Conservation (phyloP, 352 stramenopile species). For the Globisporangium cylindrosporum region DNA sequence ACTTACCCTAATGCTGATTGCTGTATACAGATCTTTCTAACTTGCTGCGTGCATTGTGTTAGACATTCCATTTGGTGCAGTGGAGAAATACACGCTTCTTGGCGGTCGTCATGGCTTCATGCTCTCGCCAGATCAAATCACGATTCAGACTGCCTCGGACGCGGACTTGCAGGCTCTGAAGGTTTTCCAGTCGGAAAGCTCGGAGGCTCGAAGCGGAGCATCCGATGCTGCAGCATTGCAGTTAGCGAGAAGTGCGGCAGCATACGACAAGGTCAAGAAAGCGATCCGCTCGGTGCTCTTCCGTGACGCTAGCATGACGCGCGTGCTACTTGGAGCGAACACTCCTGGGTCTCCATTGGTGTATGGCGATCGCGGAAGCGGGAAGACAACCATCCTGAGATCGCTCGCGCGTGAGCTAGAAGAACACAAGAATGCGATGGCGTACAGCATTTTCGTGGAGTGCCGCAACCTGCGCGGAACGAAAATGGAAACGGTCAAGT, state of each 20-base stretch:
- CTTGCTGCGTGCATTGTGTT: not conserved
- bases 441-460: conserved; percentile 46
- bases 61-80: conserved; percentile 51
- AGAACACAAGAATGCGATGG: conserved; percentile 31
- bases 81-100: conserved; percentile 58
- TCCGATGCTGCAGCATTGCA: conserved; percentile 30
- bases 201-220: conserved; percentile 7
- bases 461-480: conserved; percentile 73
- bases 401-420: conserved; percentile 41
- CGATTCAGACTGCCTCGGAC: conserved; percentile 28
- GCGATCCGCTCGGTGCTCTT: conserved; percentile 49
- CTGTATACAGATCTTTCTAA: not conserved
- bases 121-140: conserved; percentile 32
- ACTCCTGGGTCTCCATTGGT: conserved; percentile 62
- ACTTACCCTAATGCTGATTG: not conserved
- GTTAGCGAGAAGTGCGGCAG: conserved; percentile 40
- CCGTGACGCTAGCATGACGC: conserved; percentile 40
- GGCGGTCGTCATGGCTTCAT: conserved; percentile 30
- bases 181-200: conserved; percentile 15
- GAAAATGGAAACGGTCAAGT: conserved; percentile 87
- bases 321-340: conserved; percentile 59
- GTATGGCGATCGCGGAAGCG: conserved; percentile 68
- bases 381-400: conserved; percentile 73
- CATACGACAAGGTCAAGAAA: conserved; percentile 44
- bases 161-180: conserved; percentile 24